Percentiles rank a stretch among this genome's conserved stretches.
These are phyloP conservation scores for Trichoderma arundinaceum DNA, from an alignment of 2,329 filamentous ascomycete species.

Conservation along the genomic window DNA sequence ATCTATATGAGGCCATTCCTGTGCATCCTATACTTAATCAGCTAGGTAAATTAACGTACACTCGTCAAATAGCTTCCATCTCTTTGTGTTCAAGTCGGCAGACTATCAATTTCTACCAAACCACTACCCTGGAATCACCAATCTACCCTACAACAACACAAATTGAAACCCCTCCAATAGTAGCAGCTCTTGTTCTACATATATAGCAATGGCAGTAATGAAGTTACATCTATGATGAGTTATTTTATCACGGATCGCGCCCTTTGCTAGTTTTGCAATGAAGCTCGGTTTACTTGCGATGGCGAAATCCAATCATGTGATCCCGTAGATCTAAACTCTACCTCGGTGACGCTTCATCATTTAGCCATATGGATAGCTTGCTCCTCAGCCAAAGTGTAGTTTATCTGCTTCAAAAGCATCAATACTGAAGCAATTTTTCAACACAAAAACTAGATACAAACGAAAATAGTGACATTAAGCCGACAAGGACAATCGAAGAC, in stretches of 20 bases:
- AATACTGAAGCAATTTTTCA: neutral
- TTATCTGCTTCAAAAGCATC: neutral
- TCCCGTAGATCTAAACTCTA: constrained; percentile 6
- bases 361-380: neutral
- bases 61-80: too few relatives aligned
- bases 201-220: neutral
- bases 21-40: too few relatives aligned
- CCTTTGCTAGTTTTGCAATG: neutral
- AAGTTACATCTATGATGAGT: neutral
- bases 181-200: too few relatives aligned
- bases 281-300: neutral
- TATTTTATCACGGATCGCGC: neutral
- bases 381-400: neutral
- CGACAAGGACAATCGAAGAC: neutral
- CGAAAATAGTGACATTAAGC: too few relatives aligned
- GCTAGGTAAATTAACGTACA: too few relatives aligned
- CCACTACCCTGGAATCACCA: neutral
- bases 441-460: neutral
- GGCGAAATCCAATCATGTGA: constrained; percentile 29
- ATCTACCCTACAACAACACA: constrained; percentile 7
- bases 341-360: constrained; percentile 2
- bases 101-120: too few relatives aligned
- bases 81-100: neutral
- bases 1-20: too few relatives aligned
- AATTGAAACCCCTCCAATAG: neutral